Percentiles rank a stretch among this genome's conserved stretches.
These are phyloP conservation scores for Cladophialophora chaetospira DNA, from an alignment of 2,329 filamentous ascomycete genomes.

Conservation along the genomic window DNA sequence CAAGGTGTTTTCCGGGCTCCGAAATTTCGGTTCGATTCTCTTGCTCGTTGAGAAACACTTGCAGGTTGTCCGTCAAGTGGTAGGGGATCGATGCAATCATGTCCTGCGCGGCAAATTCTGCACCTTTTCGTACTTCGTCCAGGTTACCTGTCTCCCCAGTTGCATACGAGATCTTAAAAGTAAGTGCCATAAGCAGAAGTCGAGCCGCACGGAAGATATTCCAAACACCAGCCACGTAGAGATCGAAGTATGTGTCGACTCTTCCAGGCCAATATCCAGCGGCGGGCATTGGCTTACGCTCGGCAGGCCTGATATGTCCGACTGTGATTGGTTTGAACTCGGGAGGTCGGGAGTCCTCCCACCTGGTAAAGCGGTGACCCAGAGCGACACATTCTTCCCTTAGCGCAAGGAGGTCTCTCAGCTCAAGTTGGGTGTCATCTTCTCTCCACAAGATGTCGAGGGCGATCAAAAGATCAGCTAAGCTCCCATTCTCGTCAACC, in stretches of 20 bases:
- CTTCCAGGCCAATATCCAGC: neutral
- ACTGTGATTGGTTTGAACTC: neutral
- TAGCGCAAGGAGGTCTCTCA: neutral
- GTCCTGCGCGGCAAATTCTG: neutral
- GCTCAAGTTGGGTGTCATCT: too few relatives aligned
- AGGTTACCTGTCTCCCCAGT: neutral
- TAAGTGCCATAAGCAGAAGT: neutral
- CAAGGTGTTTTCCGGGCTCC: neutral
- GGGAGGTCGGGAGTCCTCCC: neutral
- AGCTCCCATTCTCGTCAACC: neutral
- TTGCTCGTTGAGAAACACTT: neutral
- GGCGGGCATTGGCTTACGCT: neutral
- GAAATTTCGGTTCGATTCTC: neutral
- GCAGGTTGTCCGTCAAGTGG: neutral
- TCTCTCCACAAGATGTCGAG: neutral
- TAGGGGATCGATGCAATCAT: neutral
- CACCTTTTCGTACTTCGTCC: neutral
- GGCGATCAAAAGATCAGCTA: neutral
- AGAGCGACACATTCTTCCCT: neutral
- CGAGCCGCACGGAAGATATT: neutral
- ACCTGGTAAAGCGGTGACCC: neutral
- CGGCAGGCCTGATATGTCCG: neutral
- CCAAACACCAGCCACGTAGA: neutral
- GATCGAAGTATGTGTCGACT: neutral
- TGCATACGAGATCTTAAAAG: neutral